Evolutionary conservation across 2,329 filamentous ascomycete species (phyloP), one percentile per base, ranked within the genome.

Genomic region (Paracoccidioides brasiliensis): DNA sequence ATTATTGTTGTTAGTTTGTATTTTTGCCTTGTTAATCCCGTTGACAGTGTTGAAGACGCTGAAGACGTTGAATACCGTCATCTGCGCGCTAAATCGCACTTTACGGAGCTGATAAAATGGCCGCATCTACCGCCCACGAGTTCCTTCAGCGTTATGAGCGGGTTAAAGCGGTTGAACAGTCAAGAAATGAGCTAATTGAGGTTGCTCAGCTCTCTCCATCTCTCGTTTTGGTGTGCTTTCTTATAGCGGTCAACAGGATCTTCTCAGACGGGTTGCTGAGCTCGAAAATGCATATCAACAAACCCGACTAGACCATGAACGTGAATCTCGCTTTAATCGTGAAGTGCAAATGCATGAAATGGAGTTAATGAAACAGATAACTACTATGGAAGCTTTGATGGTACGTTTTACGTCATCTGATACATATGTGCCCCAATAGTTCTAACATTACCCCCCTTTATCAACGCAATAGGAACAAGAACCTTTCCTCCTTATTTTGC

Each of bases 401-500:
- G 74, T 75, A 63, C 63, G 64, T 57, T 48, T 15, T 37, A 44
- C 28, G 46, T 45, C 33, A 52, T 8, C 7, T 42, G 42, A 46
- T 38, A 38, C 50, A 53, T 35, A 15, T 15, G 7, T 44, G 41
- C 53, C 37, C 30, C 3, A 3, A 37, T 49, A 35, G 35, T 42
- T 35, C 5, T 58, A 42, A 38, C 53, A 30, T 38, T 37, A 12
- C 7, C 10, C 40, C 52, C 58, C 56, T 57, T 52, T 59, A 57
- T 57, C 45, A 59, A 41, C 53, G 15, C 38, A 58, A 33, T 60
- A 77, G 75, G 73, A 77, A 53, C 74, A 75, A 54, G 76, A 80
- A 65, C 74, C 78, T 4, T 81, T 78, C 60, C 70, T 81, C 43
- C 65, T 79, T 14, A 70, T 79, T 37, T 68, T 82, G 40, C 70